A percentile compares a stretch with the other conserved stretches of the same genome.
phyloP scores from a whole-genome alignment of 2,329 filamentous ascomycete species.

The Coniochaeta pulveracea region DNA sequence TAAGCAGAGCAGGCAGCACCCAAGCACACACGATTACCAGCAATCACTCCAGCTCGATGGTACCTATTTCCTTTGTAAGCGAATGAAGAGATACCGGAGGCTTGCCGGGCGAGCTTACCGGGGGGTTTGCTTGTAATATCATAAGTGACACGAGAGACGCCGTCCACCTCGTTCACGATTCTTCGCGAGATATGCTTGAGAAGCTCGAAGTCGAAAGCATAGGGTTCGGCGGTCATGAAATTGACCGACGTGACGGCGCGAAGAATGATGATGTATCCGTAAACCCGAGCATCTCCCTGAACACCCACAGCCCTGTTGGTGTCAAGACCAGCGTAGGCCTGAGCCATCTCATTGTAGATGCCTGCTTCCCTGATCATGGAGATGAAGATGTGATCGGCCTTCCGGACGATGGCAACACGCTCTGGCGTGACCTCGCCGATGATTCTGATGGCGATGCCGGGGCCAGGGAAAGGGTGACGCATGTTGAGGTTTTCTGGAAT shows the following conservation, averaged over 20 bases:
- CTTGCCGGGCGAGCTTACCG: constrained; percentile 1
- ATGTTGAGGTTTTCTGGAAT: constrained; percentile 67
- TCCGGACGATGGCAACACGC: constrained; percentile 66
- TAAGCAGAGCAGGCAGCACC: no score
- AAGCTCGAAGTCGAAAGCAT: constrained; percentile 52
- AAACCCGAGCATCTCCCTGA: constrained; percentile 55
- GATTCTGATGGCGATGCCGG: constrained; percentile 62
- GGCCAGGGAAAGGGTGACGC: constrained; percentile 70
- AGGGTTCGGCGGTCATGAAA: constrained; percentile 68
- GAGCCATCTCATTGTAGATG: constrained; percentile 53
- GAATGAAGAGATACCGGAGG: no score
- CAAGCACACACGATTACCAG: no score
- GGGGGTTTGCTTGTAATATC: constrained; percentile 27
- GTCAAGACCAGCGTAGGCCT: constrained; percentile 35
- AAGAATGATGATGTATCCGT: constrained; percentile 24
- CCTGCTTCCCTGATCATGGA: constrained; percentile 61
- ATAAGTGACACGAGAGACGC: constrained; percentile 60
- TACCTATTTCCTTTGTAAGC: no score
- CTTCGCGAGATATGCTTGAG: constrained; percentile 52
- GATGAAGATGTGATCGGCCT: constrained; percentile 72
- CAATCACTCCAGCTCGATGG: no score
- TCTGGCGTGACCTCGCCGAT: constrained; percentile 76
- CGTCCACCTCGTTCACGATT: constrained; percentile 68
- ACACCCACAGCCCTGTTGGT: constrained; percentile 29
- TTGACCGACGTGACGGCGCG: constrained; percentile 39